phyloP scores from a whole-genome alignment of 2,329 filamentous ascomycete genomes.

The Sporothrix variecibatus region DNA sequence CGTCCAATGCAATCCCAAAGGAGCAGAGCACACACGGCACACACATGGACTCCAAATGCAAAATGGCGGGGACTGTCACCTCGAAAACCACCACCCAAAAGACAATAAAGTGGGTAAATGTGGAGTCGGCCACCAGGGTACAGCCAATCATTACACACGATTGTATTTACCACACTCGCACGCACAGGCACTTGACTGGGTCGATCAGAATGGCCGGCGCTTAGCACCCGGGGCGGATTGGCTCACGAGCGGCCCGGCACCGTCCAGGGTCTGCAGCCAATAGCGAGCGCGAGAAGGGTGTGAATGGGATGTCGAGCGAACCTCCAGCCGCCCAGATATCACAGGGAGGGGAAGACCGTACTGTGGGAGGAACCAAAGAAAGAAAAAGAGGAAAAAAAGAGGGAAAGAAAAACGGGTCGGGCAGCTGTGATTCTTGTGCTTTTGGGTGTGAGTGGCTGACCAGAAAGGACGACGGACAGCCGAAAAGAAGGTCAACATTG shows the following conservation, averaged over 20 bases:
- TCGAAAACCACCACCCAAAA: background rate
- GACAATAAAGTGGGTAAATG: background rate
- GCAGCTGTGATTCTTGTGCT: background rate
- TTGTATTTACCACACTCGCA: background rate
- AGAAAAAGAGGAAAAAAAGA: background rate
- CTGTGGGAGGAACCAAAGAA: background rate
- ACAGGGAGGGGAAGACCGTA: constrained; percentile 8
- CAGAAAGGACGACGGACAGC: background rate
- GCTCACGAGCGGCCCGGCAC: constrained; percentile 36
- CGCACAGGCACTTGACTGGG: too few species aligned
- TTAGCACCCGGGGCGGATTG: constrained; percentile 26
- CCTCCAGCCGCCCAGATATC: constrained; percentile 12
- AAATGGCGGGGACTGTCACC: background rate
- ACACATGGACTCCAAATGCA: background rate
- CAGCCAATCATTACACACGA: constrained; percentile 15
- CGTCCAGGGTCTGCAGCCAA: constrained; percentile 44
- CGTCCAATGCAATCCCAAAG: constrained; percentile 6
- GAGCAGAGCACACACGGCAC: constrained; percentile 11
- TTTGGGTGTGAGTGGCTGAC: background rate
- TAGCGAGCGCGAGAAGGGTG: constrained; percentile 36
- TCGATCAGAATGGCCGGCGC: constrained; percentile 26
- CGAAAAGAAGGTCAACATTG: background rate
- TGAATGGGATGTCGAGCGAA: background rate
- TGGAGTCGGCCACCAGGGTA: background rate
- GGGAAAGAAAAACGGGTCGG: background rate